Percentiles rank a stretch among this genome's conserved stretches.
These are phyloP conservation scores for Hyaloperonospora arabidopsidis DNA, from an alignment of 352 stramenopile species.

Conservation along the genomic window DNA sequence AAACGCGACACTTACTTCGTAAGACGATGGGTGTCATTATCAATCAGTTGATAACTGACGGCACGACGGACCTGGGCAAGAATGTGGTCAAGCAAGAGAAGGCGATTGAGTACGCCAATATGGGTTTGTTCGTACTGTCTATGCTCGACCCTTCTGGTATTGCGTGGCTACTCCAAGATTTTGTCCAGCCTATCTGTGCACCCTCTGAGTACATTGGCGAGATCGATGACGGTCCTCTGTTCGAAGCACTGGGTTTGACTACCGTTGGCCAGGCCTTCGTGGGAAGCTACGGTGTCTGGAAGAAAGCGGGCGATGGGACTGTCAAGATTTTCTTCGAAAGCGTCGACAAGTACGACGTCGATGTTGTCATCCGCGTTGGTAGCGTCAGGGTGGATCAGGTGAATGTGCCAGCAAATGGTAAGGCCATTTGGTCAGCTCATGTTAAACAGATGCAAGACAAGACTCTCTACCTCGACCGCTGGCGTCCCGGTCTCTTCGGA, in stretches of 20 bases:
- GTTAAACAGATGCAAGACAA: constrained; percentile 28
- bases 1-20: constrained; percentile 19
- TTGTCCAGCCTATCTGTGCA: constrained; percentile 32
- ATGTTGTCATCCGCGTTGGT: constrained; percentile 27
- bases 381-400: constrained; percentile 13
- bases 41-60: constrained; percentile 24
- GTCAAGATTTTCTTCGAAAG: constrained; percentile 26
- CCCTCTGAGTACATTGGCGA: constrained; percentile 23
- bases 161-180: constrained; percentile 31
- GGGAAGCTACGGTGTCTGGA: constrained; percentile 31
- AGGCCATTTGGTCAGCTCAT: constrained; percentile 16
- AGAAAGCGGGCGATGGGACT: constrained; percentile 24
- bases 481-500: constrained; percentile 27
- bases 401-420: constrained; percentile 12
- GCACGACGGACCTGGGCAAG: constrained; percentile 27
- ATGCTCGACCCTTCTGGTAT: constrained; percentile 37
- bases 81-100: constrained; percentile 22
- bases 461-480: constrained; percentile 47
- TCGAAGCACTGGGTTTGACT: constrained; percentile 24
- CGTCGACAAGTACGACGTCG: constrained; percentile 20
- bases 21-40: constrained; percentile 29
- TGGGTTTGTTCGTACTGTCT: constrained; percentile 28
- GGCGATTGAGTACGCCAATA: constrained; percentile 23
- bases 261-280: constrained; percentile 29
- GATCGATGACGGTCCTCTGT: constrained; percentile 30